Evolutionary conservation across 2,329 filamentous ascomycete genomes (phyloP).

Genomic region (Exophiala xenobiotica): DNA sequence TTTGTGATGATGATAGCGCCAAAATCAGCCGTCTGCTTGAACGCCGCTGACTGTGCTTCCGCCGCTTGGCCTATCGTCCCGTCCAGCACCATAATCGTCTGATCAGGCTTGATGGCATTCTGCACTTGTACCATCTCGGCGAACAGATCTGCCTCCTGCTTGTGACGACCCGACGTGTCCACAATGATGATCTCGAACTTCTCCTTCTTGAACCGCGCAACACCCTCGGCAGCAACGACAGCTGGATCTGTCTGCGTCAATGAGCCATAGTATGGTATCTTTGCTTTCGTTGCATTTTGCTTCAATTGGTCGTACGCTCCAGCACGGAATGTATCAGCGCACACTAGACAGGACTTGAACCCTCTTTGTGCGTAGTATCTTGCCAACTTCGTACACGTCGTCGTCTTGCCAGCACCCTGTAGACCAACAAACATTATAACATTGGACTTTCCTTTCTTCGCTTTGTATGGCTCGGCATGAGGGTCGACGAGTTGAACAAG

Average conservation of each 20-base stretch:
- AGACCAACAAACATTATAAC: slow-evolving; percentile 99
- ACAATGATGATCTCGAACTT: slow-evolving; percentile 98
- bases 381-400: slow-evolving; percentile 94
- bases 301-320: slow-evolving; percentile 98
- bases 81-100: slow-evolving; percentile 98
- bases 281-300: slow-evolving; percentile 97
- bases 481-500: slow-evolving; percentile 94
- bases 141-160: slow-evolving; percentile 92
- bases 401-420: slow-evolving; percentile 96
- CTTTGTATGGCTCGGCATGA: slow-evolving; percentile 91
- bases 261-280: slow-evolving; percentile 97
- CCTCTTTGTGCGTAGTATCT: slow-evolving; percentile 91
- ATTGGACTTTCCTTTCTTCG: slow-evolving; percentile 92
- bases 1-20: slow-evolving; percentile 99
- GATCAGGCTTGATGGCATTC: slow-evolving; percentile 81
- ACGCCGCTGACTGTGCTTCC: slow-evolving; percentile 89
- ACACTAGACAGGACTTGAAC: slow-evolving; percentile 90
- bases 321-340: slow-evolving; percentile 96
- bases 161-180: slow-evolving; percentile 91
- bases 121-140: slow-evolving; percentile 98
- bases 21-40: slow-evolving; percentile 96
- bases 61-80: slow-evolving; percentile 95
- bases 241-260: slow-evolving; percentile 95
- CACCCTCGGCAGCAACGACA: slow-evolving; percentile 88
- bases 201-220: slow-evolving; percentile 99